Evolutionary conservation across 352 stramenopile species (phyloP), one percentile per base, ranked within the genome.

Genomic region (Phytopythium aichiense): DNA sequence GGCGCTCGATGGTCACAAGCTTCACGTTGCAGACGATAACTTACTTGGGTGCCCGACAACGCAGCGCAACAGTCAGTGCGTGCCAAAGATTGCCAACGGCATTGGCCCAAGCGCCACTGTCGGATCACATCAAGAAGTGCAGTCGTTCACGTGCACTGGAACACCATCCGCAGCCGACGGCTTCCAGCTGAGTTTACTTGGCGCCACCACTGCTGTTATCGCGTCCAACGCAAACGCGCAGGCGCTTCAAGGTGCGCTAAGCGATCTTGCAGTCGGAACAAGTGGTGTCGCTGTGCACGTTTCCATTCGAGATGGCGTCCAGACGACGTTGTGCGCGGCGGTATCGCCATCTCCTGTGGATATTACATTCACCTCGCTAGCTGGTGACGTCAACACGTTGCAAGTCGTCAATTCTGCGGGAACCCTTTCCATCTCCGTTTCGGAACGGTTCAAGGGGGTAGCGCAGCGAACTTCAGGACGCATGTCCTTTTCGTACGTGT

Each of bases 401-500:
- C 57, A 45, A 31, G 46, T 76, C 0, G 46, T 38, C 3, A 58
- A 23, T 1, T 11, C 72, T 6, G 58, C 8, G 7, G 56, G 38
- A 3, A 28, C 28, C 0, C 43, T 66, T 6, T 51, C 23, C 16
- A 48, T 69, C 15, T 63, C 49, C 12, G 25, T 68, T 6, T 56
- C 62, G 16, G 81, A 93, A 56, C 61, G 73, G 5, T 73, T 80
- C 0, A 92, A 91, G 38, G 87, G 87, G 0, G 35, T 58, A 22
- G 31, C 73, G 22, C 86, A 95, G 51, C 65, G 77, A n/a, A 63
- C 75, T 7, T 64, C 96, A n/a, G 79, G 77, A 2, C 69, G 79
- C 7, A 88, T 97, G 54, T 79, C 79, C 13, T 96, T 96, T 60
- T 91, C 87, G 30, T 84, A 92, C 48, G 73, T 97, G 25, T 79